A percentile compares a stretch with the other conserved stretches of the same genome.
These are phyloP conservation scores for Ziziphus jujuba DNA, from an alignment of 306 rosid species.

Conservation along the genomic window DNA sequence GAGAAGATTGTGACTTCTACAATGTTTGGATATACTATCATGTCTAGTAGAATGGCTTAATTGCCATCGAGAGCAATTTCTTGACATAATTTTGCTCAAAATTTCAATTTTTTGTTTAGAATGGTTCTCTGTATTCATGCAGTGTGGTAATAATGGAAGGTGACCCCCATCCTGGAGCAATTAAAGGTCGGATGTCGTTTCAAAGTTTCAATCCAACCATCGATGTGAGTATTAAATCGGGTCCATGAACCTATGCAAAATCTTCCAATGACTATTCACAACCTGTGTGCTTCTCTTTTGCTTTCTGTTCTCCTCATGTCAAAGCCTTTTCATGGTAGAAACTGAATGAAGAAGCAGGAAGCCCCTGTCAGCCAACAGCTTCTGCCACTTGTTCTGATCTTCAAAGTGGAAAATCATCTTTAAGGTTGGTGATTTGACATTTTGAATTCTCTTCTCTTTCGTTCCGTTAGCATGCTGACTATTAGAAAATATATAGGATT, in stretches of 20 bases:
- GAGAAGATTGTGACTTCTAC: not conserved
- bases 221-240: conserved; percentile 72
- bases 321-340: conserved; percentile 54
- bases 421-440: conserved; percentile 47
- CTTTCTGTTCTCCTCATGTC: conserved; percentile 31
- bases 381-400: conserved; percentile 39
- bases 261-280: conserved; percentile 16
- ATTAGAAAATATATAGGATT: not conserved
- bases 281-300: conserved; percentile 12
- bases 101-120: conserved; percentile 5
- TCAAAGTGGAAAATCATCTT: conserved; percentile 43
- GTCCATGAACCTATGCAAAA: conserved; percentile 19
- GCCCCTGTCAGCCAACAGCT: conserved; percentile 42
- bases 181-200: conserved; percentile 85
- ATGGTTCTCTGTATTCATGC: conserved; percentile 13
- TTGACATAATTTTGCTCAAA: not conserved
- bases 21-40: too few relatives aligned
- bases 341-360: conserved; percentile 65
- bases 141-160: conserved; percentile 87
- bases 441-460: not conserved
- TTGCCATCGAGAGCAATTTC: too few relatives aligned
- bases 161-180: conserved; percentile 85
- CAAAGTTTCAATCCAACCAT: conserved; percentile 77
- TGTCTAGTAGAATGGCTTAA: too few relatives aligned
- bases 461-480: not conserved